Percentiles rank a stretch among this genome's conserved stretches.
Conservation (phyloP, 2,329 filamentous ascomycete species). For the Fusarium mundagurra region DNA sequence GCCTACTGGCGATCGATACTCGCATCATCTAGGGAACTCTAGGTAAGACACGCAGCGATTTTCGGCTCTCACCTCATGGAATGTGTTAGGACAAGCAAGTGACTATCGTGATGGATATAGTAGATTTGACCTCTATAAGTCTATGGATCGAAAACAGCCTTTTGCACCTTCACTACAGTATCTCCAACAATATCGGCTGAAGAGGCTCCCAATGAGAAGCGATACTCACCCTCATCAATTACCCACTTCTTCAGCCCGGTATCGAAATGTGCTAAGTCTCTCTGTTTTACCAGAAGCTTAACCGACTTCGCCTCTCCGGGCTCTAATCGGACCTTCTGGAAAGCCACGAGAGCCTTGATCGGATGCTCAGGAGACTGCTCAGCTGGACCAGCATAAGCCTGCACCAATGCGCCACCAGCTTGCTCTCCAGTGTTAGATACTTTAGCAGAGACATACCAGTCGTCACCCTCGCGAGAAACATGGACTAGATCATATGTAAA, state of each 20-base stretch:
- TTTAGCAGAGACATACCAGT: slow-evolving; percentile 58
- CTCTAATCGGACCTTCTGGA: slow-evolving; percentile 42
- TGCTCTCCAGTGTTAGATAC: slow-evolving; percentile 67
- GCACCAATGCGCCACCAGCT: slow-evolving; percentile 61
- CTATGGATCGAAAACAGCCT: slow-evolving; percentile 5
- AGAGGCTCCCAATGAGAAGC: slow-evolving; percentile 41
- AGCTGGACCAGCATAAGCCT: slow-evolving; percentile 56
- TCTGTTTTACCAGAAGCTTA: slow-evolving; percentile 15
- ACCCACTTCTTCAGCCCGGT: slow-evolving; percentile 40
- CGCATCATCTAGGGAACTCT: background rate
- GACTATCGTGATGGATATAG: too few species aligned
- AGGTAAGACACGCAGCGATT: rapidly evolving
- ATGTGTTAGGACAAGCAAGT: background rate
- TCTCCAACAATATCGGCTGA: slow-evolving; percentile 30
- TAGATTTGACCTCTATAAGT: background rate
- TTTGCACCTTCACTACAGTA: background rate
- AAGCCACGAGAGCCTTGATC: slow-evolving; percentile 45
- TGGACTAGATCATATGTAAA: slow-evolving; percentile 64
- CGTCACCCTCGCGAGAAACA: slow-evolving; percentile 48
- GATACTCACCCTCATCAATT: slow-evolving; percentile 41
- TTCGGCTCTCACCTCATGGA: too few species aligned
- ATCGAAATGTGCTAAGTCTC: slow-evolving; percentile 46
- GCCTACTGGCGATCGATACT: background rate
- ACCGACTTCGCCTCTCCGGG: slow-evolving; percentile 32
- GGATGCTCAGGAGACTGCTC: slow-evolving; percentile 34